phyloP scores from a whole-genome alignment of 2,329 filamentous ascomycete genomes.

The Polytolypa hystricis region DNA sequence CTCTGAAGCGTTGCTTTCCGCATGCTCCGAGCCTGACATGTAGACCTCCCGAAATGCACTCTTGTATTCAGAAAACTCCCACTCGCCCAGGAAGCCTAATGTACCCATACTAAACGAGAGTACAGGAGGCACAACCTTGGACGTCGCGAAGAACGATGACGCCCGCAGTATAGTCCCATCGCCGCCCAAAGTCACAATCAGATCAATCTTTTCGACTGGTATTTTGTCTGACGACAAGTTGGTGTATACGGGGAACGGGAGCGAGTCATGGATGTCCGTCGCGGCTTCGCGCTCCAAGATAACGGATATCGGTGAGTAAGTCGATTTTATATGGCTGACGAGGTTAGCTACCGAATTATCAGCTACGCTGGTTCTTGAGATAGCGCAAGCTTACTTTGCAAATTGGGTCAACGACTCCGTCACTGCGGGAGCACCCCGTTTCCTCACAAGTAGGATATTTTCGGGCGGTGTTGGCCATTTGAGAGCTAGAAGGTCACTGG shows the following conservation, averaged over 20 bases:
- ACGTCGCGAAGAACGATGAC: constrained; percentile 74
- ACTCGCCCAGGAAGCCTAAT: constrained; percentile 87
- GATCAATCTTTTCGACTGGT: constrained; percentile 71
- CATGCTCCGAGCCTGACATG: constrained; percentile 57
- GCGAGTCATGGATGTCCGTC: constrained; percentile 53
- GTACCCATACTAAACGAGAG: constrained; percentile 96
- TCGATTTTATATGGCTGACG: constrained; percentile 60
- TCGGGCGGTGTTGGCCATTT: constrained; percentile 58
- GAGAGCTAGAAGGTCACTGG: constrained; percentile 52
- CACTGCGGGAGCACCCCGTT: constrained; percentile 47
- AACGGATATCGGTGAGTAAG: constrained; percentile 71
- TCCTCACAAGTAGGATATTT: constrained; percentile 59
- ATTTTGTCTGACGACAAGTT: constrained; percentile 30
- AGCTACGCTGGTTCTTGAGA: not conserved
- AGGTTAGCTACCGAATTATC: constrained; percentile 28
- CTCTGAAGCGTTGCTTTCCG: no score
- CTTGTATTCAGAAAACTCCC: constrained; percentile 91
- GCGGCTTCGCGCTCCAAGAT: constrained; percentile 74
- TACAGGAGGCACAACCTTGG: constrained; percentile 73
- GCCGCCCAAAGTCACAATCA: constrained; percentile 81
- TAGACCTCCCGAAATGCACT: constrained; percentile 85
- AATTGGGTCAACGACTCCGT: constrained; percentile 49
- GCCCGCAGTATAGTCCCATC: constrained; percentile 85
- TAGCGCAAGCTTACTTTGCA: constrained; percentile 29
- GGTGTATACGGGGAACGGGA: constrained; percentile 64